These are phyloP conservation scores for Arabidopsis thaliana DNA, from an alignment of 345 rosid genomes.

Conservation along the genomic window TAIR10.1 NC_003070.9:2618001-2618500, in stretches of 20 bases:
- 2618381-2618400: background rate
- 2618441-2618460: too few relatives aligned
- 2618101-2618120: conserved; percentile 44
- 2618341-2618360: conserved; percentile 37
- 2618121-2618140: conserved; percentile 64
- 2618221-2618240: conserved; percentile 64
- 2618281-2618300: conserved; percentile 69
- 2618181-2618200: conserved; percentile 82
- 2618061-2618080: conserved; percentile 80
- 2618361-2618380: conserved; percentile 7
- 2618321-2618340: conserved; percentile 70
- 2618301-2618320: conserved; percentile 62
- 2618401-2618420: too few relatives aligned
- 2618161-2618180: conserved; percentile 76
- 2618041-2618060: conserved; percentile 52
- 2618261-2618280: conserved; percentile 59
- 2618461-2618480: too few relatives aligned
- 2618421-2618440: too few relatives aligned
- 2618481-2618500: background rate
- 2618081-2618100: conserved; percentile 86
- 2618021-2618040: conserved; percentile 52
- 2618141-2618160: conserved; percentile 78
- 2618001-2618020: conserved; percentile 73
- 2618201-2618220: conserved; percentile 72
- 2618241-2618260: conserved; percentile 55